Base-by-base conservation (phyloP, 441 rosid genomes). In the Bocquillonia castaneifolia region DNA sequence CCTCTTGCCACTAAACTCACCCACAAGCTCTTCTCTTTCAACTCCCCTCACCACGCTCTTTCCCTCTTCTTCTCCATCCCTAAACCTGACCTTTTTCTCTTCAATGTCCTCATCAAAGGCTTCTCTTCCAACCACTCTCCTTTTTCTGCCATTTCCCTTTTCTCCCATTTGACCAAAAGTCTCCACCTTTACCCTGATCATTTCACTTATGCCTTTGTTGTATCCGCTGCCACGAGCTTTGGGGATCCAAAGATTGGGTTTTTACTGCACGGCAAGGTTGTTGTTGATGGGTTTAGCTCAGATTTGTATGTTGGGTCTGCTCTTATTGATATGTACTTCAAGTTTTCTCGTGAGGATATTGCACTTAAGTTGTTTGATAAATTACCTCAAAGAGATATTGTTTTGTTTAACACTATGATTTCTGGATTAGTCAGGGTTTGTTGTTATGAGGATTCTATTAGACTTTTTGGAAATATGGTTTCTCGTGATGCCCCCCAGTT, bases 331-430 rank as follows among this genome's bases (percentile, higher is more conserved):
- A 60, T 83, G 66, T 86, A 86, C 59, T 83, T 83, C 47, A 79
- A 81, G 75, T 72, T 84, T 63, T 83, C 71, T 1, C 57, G 75
- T 17, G 77, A 71, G 1, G 74, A 48, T n/a, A 67, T 65, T n/a
- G 92, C 91, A 0, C 39, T 61, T 60, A 83, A 86, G 74, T 76
- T 88, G 84, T 88, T 90, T 70, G 89, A 85, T 51, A 51, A 74
- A 81, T 81, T 88, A 78, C 78, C 81, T 70, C 77, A 77, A 1
- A 86, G 68, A 80, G 96, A 90, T 61, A 76, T 86, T 0, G 79
- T 90, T 61, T 78, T 86, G 76, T 86, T 81, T 78, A 90, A 90
- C n/a, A 81, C 96, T 0, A 44, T 85, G 84, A 74, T 86, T 54
- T 90, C 89, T 57, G 91, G 94, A 53, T 83, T 84, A 69, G 66